Percentiles rank a stretch among this genome's conserved stretches.
These are phyloP conservation scores for Tolypocladium amazonense DNA, from an alignment of 2,329 filamentous ascomycete species.

Conservation along the genomic window DNA sequence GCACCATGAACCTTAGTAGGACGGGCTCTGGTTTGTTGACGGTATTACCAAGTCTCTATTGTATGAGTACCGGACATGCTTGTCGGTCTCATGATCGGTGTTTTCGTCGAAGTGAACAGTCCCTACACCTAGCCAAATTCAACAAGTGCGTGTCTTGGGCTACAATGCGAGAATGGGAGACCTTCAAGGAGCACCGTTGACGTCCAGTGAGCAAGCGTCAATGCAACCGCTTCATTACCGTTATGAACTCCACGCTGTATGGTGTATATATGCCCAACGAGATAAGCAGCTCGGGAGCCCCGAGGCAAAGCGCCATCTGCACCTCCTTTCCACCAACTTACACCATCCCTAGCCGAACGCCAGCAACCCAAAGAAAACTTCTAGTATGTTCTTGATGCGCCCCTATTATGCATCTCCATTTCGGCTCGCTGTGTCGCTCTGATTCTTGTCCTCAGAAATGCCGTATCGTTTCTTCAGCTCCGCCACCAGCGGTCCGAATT, in stretches of 20 bases:
- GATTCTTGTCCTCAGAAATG: constrained; percentile 3
- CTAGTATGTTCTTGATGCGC: not conserved
- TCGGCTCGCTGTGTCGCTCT: not conserved
- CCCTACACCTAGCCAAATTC: too few relatives aligned
- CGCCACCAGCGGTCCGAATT: constrained; percentile 51
- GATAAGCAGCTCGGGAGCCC: not conserved
- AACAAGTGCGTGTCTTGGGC: too few relatives aligned
- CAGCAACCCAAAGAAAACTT: not conserved
- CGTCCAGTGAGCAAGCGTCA: not conserved
- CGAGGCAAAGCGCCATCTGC: not conserved
- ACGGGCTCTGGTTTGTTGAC: too few relatives aligned
- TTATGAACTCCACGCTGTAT: not conserved
- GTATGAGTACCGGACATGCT: not conserved
- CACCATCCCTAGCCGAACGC: not conserved
- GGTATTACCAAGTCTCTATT: not conserved
- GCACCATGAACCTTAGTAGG: too few relatives aligned
- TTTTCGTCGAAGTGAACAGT: too few relatives aligned
- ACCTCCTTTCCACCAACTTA: not conserved
- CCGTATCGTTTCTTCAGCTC: constrained; percentile 35
- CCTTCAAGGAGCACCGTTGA: not conserved
- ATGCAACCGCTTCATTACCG: not conserved
- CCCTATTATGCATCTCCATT: not conserved
- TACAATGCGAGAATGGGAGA: too few relatives aligned
- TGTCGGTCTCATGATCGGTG: too few relatives aligned
- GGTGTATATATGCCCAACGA: not conserved